Base-by-base conservation (phyloP, 2,329 filamentous ascomycete genomes). In the Microsporum ferrugineum region DNA sequence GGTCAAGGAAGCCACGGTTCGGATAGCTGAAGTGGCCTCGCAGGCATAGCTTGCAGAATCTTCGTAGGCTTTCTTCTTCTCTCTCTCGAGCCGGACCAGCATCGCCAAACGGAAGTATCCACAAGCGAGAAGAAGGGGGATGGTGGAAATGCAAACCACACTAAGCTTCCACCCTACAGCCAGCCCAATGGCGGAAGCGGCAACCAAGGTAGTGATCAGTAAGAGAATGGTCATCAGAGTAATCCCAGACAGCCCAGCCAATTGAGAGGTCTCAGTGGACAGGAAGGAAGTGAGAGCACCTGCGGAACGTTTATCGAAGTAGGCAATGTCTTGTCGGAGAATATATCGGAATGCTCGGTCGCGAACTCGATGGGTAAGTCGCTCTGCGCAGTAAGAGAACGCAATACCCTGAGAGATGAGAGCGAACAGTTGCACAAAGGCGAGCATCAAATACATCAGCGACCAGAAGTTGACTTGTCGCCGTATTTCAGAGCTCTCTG, bases 221-320 rank as follows among this genome's bases (percentile, higher is more conserved):
- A 89, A 87, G 47, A 95, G 77, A 61, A 97, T 81, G 4, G 92
- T 95, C 60, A 91, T 91, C 1, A 96, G 81, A 0, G 90, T 96
- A 36, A 86, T 84, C 56, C 92, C 92, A 66, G 88, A 91, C 53
- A 97, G 84, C 14, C 92, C 91, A 12, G 90, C 87, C 33, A 96
- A 81, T 69, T 95, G 87, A 8, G 41, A 69, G 0, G 91, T 91
- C 74, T 96, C 88, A 0, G 89, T 94, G 2, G 89, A 91, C 10
- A 96, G 78, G 75, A 95, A 94, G 0, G 88, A 89, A 0, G 91
- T 96, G 67, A 97, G 78, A 0, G 91, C 88, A 65, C 94, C 92
- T 5, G 89, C 86, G 4, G 88, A 91, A 72, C 97, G 95, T 72
- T 92, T 87, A 73, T 97, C 92, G 67, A 96, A 97, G 73, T 91